Base-by-base conservation (phyloP, 2,329 filamentous ascomycete species). In the Trichoderma oligosporum region DNA sequence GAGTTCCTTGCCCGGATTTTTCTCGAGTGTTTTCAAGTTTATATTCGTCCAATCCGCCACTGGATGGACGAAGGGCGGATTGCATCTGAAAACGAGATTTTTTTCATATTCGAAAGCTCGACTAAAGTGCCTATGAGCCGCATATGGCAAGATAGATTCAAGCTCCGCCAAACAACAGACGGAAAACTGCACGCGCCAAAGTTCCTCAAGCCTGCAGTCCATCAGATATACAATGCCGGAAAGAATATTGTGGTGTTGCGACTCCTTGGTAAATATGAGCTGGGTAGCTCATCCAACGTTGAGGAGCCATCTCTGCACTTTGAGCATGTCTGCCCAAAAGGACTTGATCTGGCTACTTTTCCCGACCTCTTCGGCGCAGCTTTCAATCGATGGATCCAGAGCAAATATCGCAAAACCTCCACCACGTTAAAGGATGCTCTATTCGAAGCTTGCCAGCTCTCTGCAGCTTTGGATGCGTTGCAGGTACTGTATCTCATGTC, bases 191-290 rank as follows among this genome's bases (percentile, higher is more conserved):
- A 87, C 64, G 85, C 87, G 0, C 92, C 93, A 0, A 79, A 74
- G 2, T 97, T 96, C 62, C 77, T 97, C 4, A 82, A 85, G 36
- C 80, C 86, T 2, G 82, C 86, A 2, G 84, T 83, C 0, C 74
- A 77, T 22, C 88, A 85, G 61, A 90, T 97, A 35, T 93, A 96
- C 65, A 91, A 86, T 1, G 86, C 90, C 1, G 93, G 93, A 0
- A 97, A 97, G 71, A 95, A 88, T 64, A 86, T 94, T 56, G 83
- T 94, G 1, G 87, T 97, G 42, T 74, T 97, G n/a, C 86, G 86
- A 60, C 82, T 87, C 46, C 76, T 96, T 9, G 83, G 85, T 38
- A 77, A 80, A 56, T 77, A 81, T 59, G 69, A 75, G 47, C 64
- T 64, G 57, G 68, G 66, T 68, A 62, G 61, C 2, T 58, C 64